These are phyloP conservation scores for Thymus mandschuricus DNA, from an alignment of 257 asterid genomes.

Conservation along the genomic window DNA sequence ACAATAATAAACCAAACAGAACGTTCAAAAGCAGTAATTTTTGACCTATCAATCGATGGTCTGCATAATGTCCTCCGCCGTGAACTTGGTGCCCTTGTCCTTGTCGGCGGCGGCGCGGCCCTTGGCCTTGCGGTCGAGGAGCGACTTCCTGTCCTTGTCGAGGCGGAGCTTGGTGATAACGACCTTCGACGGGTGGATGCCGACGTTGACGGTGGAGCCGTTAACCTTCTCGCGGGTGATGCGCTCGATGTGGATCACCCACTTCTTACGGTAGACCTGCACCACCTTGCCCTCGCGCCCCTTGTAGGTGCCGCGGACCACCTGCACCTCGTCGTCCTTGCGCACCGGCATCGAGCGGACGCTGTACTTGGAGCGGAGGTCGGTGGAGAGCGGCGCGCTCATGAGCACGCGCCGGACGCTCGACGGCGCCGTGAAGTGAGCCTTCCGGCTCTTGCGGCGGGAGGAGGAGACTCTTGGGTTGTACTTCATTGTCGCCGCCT, in stretches of 20 bases:
- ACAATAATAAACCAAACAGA: constrained; percentile 23
- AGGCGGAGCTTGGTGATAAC: constrained; percentile 77
- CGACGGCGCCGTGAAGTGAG: constrained; percentile 92
- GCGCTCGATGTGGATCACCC: constrained; percentile 93
- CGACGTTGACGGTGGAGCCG: constrained; percentile 87
- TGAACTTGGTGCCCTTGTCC: constrained; percentile 88
- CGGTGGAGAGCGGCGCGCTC: constrained; percentile 77
- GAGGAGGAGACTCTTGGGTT: constrained; percentile 80
- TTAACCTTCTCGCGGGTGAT: constrained; percentile 86
- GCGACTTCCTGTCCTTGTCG: constrained; percentile 82
- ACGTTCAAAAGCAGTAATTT: not conserved
- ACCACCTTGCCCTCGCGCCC: constrained; percentile 92
- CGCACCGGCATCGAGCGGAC: constrained; percentile 86
- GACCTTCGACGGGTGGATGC: constrained; percentile 73
- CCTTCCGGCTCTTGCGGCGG: constrained; percentile 87
- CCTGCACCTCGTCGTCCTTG: constrained; percentile 90
- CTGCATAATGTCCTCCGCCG: constrained; percentile 82
- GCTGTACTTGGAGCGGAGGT: constrained; percentile 70
- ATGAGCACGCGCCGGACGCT: constrained; percentile 81
- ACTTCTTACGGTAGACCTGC: constrained; percentile 83
- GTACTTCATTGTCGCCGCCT: constrained; percentile 68
- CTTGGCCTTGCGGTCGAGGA: constrained; percentile 83
- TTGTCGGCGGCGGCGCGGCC: constrained; percentile 86
- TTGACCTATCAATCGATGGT: constrained; percentile 53
- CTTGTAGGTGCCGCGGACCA: constrained; percentile 83